Evolutionary conservation across 106 monocot genomes (phyloP).

Genomic region (Allium sativum): DNA sequence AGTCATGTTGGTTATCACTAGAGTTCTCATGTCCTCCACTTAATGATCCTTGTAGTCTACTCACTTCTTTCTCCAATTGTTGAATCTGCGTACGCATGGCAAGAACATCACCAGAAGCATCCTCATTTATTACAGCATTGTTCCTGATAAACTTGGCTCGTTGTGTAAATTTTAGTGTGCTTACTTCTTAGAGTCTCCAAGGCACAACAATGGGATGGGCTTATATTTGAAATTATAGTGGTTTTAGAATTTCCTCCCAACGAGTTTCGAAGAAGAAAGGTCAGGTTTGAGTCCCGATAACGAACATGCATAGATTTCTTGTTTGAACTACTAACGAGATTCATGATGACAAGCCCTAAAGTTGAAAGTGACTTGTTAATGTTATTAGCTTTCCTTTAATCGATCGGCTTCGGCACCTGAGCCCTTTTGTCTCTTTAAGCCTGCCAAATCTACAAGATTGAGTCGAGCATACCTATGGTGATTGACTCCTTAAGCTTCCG

Average conservation of each 20-base stretch:
- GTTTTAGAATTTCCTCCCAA: slow-evolving; percentile 97
- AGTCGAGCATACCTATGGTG: slow-evolving; percentile 87
- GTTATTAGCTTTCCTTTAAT: slow-evolving; percentile 93
- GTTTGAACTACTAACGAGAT: slow-evolving; percentile 62
- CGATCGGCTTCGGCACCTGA: slow-evolving; percentile 98
- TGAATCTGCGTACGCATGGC: slow-evolving; percentile 76
- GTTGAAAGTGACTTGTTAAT: slow-evolving; percentile 99
- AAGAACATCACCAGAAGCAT: slow-evolving; percentile 90
- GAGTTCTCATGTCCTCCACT: slow-evolving; percentile 22
- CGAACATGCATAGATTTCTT: slow-evolving; percentile 80
- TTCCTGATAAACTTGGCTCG: slow-evolving; percentile 92
- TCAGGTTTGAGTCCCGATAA: slow-evolving; percentile 95
- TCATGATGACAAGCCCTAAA: slow-evolving; percentile 97
- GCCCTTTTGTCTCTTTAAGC: slow-evolving; percentile 90
- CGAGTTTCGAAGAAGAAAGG: slow-evolving; percentile 96
- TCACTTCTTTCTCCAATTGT: slow-evolving; percentile 84
- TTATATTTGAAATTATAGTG: slow-evolving; percentile 93
- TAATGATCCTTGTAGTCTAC: slow-evolving; percentile 38
- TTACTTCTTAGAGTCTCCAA: slow-evolving; percentile 85
- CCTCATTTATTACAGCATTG: slow-evolving; percentile 89
- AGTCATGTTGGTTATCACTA: slow-evolving; percentile 19
- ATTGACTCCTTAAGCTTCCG: slow-evolving; percentile 82
- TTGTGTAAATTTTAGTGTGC: slow-evolving; percentile 97
- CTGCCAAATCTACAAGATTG: slow-evolving; percentile 94
- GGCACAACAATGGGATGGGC: slow-evolving; percentile 82